These are phyloP conservation scores for Eucalyptus dawsonii DNA, from an alignment of 345 rosid species.

Conservation along the genomic window DNA sequence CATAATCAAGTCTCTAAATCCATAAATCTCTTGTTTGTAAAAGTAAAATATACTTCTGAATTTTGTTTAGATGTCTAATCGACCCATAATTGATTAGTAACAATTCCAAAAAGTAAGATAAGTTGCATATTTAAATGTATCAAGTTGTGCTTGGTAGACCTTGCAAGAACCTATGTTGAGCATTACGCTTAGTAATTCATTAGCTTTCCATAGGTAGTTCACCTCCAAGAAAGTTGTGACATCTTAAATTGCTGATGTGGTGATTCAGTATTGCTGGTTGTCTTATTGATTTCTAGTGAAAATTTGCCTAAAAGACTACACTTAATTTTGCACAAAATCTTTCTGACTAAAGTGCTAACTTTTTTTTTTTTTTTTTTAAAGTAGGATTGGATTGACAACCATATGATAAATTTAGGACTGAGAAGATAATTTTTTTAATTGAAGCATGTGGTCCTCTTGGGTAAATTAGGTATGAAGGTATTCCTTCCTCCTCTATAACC, in stretches of 20 bases:
- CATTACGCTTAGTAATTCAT: background rate
- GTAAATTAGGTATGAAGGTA: background rate
- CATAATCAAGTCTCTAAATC: background rate
- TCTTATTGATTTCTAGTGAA: background rate
- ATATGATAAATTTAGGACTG: too few relatives aligned
- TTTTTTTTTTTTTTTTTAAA: too few relatives aligned
- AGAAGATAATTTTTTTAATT: too few relatives aligned
- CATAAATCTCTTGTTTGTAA: too few relatives aligned
- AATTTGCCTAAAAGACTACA: too few relatives aligned
- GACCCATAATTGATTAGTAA: background rate
- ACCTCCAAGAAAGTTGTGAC: background rate
- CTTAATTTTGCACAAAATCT: background rate
- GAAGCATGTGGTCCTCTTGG: background rate
- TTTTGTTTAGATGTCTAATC: background rate
- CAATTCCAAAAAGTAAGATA: background rate
- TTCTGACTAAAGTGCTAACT: too few relatives aligned
- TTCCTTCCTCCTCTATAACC: background rate
- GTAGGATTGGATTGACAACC: background rate
- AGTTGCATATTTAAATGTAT: too few relatives aligned
- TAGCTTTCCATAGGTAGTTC: background rate
- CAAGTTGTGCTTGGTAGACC: background rate
- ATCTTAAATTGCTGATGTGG: background rate
- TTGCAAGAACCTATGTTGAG: background rate
- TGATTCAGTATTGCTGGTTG: background rate
- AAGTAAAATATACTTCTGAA: too few relatives aligned